phyloP scores from a whole-genome alignment of 2,329 filamentous ascomycete genomes.

The Eutypella sp. region DNA sequence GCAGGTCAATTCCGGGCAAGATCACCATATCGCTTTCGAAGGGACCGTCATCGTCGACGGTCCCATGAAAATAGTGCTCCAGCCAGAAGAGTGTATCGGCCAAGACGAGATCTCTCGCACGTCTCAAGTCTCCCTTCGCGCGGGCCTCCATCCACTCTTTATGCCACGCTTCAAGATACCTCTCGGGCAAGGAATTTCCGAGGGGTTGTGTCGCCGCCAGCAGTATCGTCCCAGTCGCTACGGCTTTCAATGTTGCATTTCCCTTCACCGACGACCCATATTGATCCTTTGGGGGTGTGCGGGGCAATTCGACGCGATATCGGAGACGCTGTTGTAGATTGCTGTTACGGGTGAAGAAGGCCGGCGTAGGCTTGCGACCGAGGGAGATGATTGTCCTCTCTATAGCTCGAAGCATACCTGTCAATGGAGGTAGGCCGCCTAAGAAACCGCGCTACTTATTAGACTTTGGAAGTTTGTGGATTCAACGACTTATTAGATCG shows the following conservation, averaged over 20 bases:
- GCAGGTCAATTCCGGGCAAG: background rate
- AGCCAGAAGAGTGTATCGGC: background rate
- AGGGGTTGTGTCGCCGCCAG: background rate
- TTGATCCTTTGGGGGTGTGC: background rate
- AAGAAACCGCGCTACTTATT: too few relatives aligned
- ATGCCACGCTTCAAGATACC: background rate
- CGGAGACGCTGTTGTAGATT: too few relatives aligned
- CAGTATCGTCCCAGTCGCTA: background rate
- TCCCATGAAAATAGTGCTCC: background rate
- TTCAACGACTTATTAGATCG: too few relatives aligned
- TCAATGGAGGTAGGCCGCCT: too few relatives aligned
- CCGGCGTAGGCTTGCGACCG: background rate
- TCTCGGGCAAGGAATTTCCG: background rate
- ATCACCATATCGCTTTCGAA: background rate
- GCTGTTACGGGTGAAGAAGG: background rate
- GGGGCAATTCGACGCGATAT: background rate
- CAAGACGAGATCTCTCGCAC: background rate
- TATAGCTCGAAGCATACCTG: background rate
- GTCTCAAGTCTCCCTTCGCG: background rate
- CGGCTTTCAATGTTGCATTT: background rate
- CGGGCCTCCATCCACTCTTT: too few relatives aligned
- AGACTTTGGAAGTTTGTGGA: too few relatives aligned
- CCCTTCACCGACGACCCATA: background rate
- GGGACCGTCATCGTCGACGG: background rate
- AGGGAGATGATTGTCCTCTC: background rate